Conservation (phyloP, 164 flowering plant species). For the Macadamia tetraphylla region DNA sequence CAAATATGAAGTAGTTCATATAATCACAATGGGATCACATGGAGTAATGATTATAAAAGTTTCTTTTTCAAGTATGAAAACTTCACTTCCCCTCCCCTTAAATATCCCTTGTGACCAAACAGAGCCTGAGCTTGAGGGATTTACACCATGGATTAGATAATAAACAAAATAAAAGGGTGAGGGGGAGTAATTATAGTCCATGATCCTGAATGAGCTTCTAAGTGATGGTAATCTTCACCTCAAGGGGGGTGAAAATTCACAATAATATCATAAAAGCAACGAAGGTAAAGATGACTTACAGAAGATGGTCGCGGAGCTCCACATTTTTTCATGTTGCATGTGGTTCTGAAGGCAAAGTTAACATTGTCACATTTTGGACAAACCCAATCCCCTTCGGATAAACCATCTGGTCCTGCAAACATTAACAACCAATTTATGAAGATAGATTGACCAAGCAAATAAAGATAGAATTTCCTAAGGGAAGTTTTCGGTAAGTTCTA, state of each 20-base stretch:
- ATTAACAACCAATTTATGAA: constrained; percentile 3
- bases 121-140: no score
- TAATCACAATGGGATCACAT: no score
- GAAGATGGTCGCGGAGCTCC: constrained; percentile 36
- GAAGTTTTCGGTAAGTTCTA: no score
- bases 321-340: constrained; percentile 46
- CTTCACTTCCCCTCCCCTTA: no score
- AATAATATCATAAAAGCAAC: background rate
- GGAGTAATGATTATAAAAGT: no score
- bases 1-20: no score
- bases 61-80: no score
- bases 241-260: background rate
- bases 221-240: background rate
- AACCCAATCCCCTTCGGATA: constrained; percentile 44
- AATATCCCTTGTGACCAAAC: no score
- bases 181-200: no score
- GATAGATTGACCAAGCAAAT: background rate
- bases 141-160: no score
- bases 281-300: constrained; percentile 19
- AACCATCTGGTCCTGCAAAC: constrained; percentile 40
- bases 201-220: background rate
- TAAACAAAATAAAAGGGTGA: no score
- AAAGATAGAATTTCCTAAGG: background rate
- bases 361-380: constrained; percentile 49
- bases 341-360: constrained; percentile 42